These are phyloP conservation scores for Magnaporthiopsis rhizophila DNA, from an alignment of 2,329 filamentous ascomycete species.

Conservation along the genomic window DNA sequence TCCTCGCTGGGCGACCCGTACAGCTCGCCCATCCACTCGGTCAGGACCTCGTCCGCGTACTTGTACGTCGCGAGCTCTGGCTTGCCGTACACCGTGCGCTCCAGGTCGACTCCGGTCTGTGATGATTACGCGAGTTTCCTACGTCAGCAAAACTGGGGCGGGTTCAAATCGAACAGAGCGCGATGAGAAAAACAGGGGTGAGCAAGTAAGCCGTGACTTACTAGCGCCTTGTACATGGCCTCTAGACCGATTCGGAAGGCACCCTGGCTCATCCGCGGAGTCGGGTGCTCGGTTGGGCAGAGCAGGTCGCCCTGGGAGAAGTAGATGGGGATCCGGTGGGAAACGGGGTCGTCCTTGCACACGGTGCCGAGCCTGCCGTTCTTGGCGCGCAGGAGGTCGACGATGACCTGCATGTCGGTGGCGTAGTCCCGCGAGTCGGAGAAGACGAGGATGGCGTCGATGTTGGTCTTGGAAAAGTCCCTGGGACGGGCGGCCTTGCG, in stretches of 20 bases:
- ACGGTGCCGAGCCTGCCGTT: conserved; percentile 58
- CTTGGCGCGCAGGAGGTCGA: conserved; percentile 62
- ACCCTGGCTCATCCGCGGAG: conserved; percentile 63
- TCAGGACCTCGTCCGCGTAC: conserved; percentile 67
- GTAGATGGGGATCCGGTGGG: conserved; percentile 65
- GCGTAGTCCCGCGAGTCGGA: conserved; percentile 67
- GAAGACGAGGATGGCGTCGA: conserved; percentile 68
- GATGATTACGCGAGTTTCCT: not conserved
- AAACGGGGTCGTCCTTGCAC: conserved; percentile 53
- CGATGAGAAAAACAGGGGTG: not conserved
- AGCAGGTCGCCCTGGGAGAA: conserved; percentile 39
- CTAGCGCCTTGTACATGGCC: conserved; percentile 62
- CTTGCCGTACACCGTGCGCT: conserved; percentile 71
- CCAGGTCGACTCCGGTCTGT: conserved; percentile 56
- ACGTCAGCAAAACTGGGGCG: not conserved
- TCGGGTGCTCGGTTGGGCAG: conserved; percentile 58
- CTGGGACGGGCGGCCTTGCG: conserved; percentile 58
- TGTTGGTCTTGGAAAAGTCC: conserved; percentile 64
- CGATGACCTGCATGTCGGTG: conserved; percentile 69
- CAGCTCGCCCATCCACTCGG: conserved; percentile 67
- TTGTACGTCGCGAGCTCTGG: conserved; percentile 70
- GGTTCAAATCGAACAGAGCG: not conserved
- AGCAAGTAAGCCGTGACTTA: not conserved
- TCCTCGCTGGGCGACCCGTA: conserved; percentile 52
- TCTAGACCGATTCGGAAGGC: conserved; percentile 69